Evolutionary conservation across 2,329 filamentous ascomycete genomes (phyloP).

Genomic region (Emydomyces testavorans): DNA sequence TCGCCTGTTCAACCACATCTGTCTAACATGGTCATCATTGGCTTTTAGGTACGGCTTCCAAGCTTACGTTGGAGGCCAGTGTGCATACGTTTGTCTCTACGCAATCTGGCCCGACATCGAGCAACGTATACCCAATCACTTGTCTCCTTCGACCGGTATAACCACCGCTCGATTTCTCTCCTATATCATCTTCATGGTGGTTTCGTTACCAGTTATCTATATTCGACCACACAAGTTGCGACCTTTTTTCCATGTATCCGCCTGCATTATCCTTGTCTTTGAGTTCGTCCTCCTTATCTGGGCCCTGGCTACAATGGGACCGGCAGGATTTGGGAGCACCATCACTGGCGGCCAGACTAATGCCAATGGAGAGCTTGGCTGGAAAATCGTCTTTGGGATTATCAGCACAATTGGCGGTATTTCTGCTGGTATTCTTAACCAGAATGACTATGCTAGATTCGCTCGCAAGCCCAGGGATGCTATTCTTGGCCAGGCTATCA

Average conservation of each 20-base stretch:
- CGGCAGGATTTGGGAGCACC: constrained; percentile 8
- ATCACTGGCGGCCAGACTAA: constrained; percentile 7
- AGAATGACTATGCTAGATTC: constrained; percentile 38
- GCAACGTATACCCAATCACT: constrained; percentile 26
- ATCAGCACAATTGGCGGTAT: constrained; percentile 37
- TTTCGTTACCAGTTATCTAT: constrained; percentile 34
- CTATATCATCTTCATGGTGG: constrained; percentile 29
- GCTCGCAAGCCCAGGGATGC: constrained; percentile 31
- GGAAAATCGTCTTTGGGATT: constrained; percentile 31
- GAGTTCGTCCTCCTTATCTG: constrained; percentile 14
- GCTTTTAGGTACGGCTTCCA: constrained; percentile 32
- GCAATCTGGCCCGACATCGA: constrained; percentile 24
- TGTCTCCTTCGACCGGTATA: constrained; percentile 25
- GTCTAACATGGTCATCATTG: not conserved
- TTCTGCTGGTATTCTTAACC: constrained; percentile 38
- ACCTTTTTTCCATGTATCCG: constrained; percentile 12
- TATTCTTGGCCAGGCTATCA: constrained; percentile 34
- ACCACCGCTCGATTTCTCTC: constrained; percentile 29
- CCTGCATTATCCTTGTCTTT: constrained; percentile 10
- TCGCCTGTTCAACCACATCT: not conserved
- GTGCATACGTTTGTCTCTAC: constrained; percentile 20
- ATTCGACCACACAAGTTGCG: constrained; percentile 30
- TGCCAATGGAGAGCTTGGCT: constrained; percentile 21
- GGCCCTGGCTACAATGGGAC: constrained; percentile 13
- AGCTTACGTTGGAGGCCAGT: constrained; percentile 29